Evolutionary conservation across 352 stramenopile species (phyloP).

Genomic region (Phytophthora colocasiae): DNA sequence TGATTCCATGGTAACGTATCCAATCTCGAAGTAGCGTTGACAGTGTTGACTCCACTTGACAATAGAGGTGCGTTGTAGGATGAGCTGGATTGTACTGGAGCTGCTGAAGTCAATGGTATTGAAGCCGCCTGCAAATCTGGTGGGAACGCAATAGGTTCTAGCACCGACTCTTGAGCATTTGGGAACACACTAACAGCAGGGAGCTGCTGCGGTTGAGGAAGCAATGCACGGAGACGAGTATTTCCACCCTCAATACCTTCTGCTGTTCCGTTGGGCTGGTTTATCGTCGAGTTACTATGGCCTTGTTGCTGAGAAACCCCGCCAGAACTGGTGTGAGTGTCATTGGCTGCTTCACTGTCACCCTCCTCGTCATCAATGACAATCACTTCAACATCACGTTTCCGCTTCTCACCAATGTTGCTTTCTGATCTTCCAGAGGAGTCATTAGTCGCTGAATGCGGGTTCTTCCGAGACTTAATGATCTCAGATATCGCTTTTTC

Average conservation of each 20-base stretch:
- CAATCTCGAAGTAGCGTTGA: conserved; percentile 5
- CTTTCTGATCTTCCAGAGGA: not conserved
- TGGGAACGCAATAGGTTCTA: conserved; percentile 37
- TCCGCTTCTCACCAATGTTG: conserved; percentile 47
- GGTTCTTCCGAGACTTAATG: conserved; percentile 25
- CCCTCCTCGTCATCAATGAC: conserved; percentile 52
- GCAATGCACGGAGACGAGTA: not conserved
- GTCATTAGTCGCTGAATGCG: not conserved
- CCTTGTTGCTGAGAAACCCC: not conserved
- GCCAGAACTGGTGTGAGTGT: not conserved
- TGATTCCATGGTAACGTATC: conserved; percentile 23
- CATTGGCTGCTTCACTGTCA: conserved; percentile 8
- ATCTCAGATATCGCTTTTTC: conserved; percentile 48
- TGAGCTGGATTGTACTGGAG: conserved; percentile 9
- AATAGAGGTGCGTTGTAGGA: conserved; percentile 3
- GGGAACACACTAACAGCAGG: not conserved
- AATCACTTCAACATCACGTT: conserved; percentile 69
- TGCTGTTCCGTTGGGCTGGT: conserved; percentile 8
- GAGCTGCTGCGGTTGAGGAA: conserved; percentile 4
- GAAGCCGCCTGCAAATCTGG: conserved; percentile 9
- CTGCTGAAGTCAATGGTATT: conserved; percentile 2
- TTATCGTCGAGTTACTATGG: not conserved
- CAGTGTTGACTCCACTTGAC: conserved; percentile 11
- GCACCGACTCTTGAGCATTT: conserved; percentile 5
- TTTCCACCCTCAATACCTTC: not conserved